Evolutionary conservation across 2,329 filamentous ascomycete species (phyloP).

Genomic region (Coleophoma eucalyptorum): DNA sequence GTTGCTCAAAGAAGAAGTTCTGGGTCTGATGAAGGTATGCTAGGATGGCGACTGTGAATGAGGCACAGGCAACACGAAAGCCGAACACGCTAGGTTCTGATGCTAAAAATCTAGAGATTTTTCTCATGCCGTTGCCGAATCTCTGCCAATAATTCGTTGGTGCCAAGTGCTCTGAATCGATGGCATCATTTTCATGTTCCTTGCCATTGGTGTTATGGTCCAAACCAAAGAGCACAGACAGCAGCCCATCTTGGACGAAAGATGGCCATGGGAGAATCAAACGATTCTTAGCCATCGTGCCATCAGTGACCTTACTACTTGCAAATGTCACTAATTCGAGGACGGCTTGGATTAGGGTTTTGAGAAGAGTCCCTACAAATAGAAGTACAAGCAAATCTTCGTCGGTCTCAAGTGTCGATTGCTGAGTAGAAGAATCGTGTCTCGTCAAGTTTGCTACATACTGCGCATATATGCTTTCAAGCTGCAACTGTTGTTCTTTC

Average conservation of each 20-base stretch:
- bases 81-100: constrained; percentile 64
- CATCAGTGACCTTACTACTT: constrained; percentile 55
- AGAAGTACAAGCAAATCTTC: constrained; percentile 64
- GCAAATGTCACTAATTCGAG: constrained; percentile 61
- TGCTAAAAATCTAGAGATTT: constrained; percentile 52
- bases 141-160: constrained; percentile 55
- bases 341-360: constrained; percentile 52
- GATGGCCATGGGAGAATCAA: constrained; percentile 53
- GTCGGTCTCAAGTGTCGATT: not conserved
- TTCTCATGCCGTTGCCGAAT: constrained; percentile 54
- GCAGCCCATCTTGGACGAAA: too few species aligned
- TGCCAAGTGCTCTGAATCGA: constrained; percentile 69
- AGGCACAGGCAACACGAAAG: constrained; percentile 65
- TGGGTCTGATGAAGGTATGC: constrained; percentile 62
- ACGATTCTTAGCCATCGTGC: constrained; percentile 55
- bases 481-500: not conserved
- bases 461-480: too few species aligned
- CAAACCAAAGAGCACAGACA: constrained; percentile 44
- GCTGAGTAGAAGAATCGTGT: not conserved
- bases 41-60: constrained; percentile 65
- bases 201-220: constrained; percentile 53
- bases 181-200: constrained; percentile 45
- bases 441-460: too few species aligned
- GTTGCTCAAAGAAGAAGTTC: constrained; percentile 61
- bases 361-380: constrained; percentile 64